Evolutionary conservation across 768 basidiomycete species (phyloP), one percentile per base, ranked within the genome.

Genomic region (Hypholoma fasciculare): DNA sequence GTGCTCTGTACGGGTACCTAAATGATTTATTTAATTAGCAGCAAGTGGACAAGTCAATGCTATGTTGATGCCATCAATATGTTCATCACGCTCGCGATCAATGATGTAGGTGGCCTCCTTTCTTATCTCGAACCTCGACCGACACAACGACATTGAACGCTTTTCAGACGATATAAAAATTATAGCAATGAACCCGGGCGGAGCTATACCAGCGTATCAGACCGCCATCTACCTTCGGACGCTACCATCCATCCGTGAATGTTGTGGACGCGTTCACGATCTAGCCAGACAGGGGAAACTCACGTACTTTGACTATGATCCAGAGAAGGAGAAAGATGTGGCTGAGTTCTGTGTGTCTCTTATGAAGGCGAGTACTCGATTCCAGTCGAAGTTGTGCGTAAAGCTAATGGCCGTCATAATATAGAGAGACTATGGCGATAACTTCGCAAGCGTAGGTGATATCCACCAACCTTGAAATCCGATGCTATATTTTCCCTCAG

Each of bases 241-340:
- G 0, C 80, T 97, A 3, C 90, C 92, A 14, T 84, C 94, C n/a
- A 94, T 98, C 65, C 84, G 96, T 47, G 89, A 95, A 65, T 82
- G 93, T 43, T 98, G 94, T 71, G 69, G 73, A 11, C 81, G 81
- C 42, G 93, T 98, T 36, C 86, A 90, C 70, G 81, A 85, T 27
- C 86, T 96, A 17, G 95, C 92, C 12, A 76, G 84, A 69, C 68
- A 81, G 61, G 89, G 86, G 51, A 83, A 88, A 65, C 82, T 97
- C 11, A 76, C 94, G 63, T 95, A 92, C 72, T 96, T 96, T 68
- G 84, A 88, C 20, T 93, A 95, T 70, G 82, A 93, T 69, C 87
- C 90, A 26, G 87, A 87, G 64, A 88, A 85, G 59, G 87, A 96
- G 71, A 70, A 61, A 11, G 79, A 79, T 30, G 92, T 90, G 6